These are phyloP conservation scores for Naganishia vaughanmartiniae DNA, from an alignment of 768 basidiomycete species.

Conservation along the genomic window DNA sequence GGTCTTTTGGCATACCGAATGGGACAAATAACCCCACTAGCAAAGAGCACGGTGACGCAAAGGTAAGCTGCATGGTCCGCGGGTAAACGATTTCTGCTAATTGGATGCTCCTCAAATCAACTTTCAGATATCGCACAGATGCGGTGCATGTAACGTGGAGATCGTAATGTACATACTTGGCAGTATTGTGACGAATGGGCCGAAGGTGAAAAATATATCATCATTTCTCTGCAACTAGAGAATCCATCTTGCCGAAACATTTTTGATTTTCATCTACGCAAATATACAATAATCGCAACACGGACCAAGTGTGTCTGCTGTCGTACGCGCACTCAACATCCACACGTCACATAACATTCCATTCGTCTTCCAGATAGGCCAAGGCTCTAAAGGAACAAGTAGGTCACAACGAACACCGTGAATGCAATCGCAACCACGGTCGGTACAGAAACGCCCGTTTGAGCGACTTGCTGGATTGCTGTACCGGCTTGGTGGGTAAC, in stretches of 20 bases:
- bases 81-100: background rate
- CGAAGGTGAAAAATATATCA: background rate
- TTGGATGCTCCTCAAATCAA: background rate
- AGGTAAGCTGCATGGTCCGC: constrained; percentile 58
- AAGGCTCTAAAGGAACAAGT: constrained; percentile 28
- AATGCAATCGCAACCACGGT: constrained; percentile 25
- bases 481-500: constrained; percentile 12
- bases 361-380: background rate
- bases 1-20: constrained; percentile 87
- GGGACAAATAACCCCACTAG: constrained; percentile 74
- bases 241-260: background rate
- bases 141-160: constrained; percentile 91
- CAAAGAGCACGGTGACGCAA: constrained; percentile 86
- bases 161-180: constrained; percentile 50
- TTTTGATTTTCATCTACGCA: background rate
- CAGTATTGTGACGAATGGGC: too few species aligned
- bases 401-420: constrained; percentile 26
- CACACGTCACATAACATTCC: background rate
- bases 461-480: constrained; percentile 7
- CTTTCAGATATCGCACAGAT: constrained; percentile 81
- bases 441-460: constrained; percentile 23
- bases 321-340: background rate
- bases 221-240: background rate
- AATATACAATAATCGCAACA: background rate
- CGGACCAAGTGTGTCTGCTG: background rate